phyloP scores from a whole-genome alignment of 1,139 yeast genomes.

The Taphrina communis region DNA sequence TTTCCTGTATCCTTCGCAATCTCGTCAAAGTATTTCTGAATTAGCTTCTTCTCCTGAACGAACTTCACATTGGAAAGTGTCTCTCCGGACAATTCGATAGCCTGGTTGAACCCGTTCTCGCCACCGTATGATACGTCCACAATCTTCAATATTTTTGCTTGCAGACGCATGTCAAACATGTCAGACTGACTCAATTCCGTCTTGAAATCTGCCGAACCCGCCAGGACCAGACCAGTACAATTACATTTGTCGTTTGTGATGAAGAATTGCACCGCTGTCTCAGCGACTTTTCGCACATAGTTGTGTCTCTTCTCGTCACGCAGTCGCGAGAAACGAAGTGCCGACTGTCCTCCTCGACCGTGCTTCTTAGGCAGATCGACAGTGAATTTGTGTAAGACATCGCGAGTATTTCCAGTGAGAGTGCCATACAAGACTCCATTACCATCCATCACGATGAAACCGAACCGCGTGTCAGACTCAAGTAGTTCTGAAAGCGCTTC shows the following conservation, averaged over 20 bases:
- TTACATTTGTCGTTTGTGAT: slow-evolving; percentile 90
- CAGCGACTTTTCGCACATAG: slow-evolving; percentile 96
- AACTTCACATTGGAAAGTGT: slow-evolving; percentile 95
- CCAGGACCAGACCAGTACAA: slow-evolving; percentile 90
- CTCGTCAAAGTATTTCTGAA: slow-evolving; percentile 90
- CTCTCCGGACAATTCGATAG: slow-evolving; percentile 95
- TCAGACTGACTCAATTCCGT: slow-evolving; percentile 91
- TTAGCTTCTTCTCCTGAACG: slow-evolving; percentile 95
- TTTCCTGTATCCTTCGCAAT: slow-evolving; percentile 96
- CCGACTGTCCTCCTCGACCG: slow-evolving; percentile 99
- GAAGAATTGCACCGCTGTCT: slow-evolving; percentile 95
- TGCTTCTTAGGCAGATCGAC: slow-evolving; percentile 99
- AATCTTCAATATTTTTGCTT: slow-evolving; percentile 82
- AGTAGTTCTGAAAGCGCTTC: slow-evolving; percentile 92
- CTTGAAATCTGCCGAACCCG: slow-evolving; percentile 99
- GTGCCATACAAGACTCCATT: slow-evolving; percentile 96
- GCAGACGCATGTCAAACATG: slow-evolving; percentile 86
- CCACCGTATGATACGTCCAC: slow-evolving; percentile 99
- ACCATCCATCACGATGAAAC: slow-evolving; percentile 99
- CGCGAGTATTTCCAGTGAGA: slow-evolving; percentile 96
- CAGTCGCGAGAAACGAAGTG: slow-evolving; percentile 96
- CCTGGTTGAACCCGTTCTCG: slow-evolving; percentile 98
- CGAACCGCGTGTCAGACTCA: slow-evolving; percentile 94
- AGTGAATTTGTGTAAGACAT: slow-evolving; percentile 90
- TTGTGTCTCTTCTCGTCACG: slow-evolving; percentile 99